Base-by-base conservation (phyloP, 805 yeast species). In the Allodekkera sacchari region DNA sequence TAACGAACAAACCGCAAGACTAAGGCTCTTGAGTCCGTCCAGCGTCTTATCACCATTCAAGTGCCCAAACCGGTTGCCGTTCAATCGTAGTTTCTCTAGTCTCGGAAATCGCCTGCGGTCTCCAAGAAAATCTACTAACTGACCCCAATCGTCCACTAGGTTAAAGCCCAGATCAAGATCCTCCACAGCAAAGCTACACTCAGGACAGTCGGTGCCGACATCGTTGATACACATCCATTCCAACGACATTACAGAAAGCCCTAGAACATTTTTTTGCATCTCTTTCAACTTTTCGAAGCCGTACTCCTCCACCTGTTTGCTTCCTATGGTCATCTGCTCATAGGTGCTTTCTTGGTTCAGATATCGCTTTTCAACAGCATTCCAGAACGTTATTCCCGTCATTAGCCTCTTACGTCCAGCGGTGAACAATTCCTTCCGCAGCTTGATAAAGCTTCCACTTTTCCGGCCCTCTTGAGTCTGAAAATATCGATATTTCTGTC, bases 401-500 rank as follows among this genome's bases (percentile, higher is more conserved):
- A 18, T 61, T 64, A 6, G 55, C 42, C 15, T 9, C n/a, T 20
- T 21, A 28, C 9, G 15, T 7, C 17, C 8, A 19, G 5, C 31
- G 3, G 8, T 4, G 14, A 19, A 6, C 4, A 18, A 18, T 11
- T 6, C 18, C 12, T 7, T 8, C 7, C 8, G 9, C 0, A 53
- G 40, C 45, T 78, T 82, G 19, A 83, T 36, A 42, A 83, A 83
- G 4, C 87, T 73, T 0, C 83, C 94, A 3, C 77, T 58, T 0
- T 60, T 61, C 0, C 41, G 49, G n/a, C 37, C 55, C n/a, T 22
- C 21, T 6, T 18, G 52, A 34, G 45, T 53, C 6, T 41, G 21
- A 50, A 88, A 88, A 50, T 83, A 83, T 32, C 50, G 43, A 24
- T 24, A 24, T 7, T 10, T 24, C 13, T 18, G n/a, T 5, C 33